Conservation (phyloP, 257 asterid genomes). For the Datura wrightii region DNA sequence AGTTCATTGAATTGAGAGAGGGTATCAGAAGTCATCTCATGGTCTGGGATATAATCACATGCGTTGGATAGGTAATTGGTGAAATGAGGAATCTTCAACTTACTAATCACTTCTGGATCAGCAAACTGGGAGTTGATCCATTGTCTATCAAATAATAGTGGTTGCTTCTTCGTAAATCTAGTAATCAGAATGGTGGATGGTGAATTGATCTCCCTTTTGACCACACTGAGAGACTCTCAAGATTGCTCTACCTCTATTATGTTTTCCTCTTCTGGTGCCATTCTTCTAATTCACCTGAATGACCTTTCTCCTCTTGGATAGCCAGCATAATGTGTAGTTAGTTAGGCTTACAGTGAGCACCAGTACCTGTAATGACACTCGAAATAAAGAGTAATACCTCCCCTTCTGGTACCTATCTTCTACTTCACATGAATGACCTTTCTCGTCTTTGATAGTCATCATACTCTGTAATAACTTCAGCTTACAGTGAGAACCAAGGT, state of each 20-base stretch:
- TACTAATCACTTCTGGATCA: not conserved
- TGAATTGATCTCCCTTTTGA: not conserved
- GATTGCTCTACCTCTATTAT: too few relatives aligned
- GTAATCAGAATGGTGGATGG: not conserved
- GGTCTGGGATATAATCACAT: not conserved
- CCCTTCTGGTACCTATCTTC: too few relatives aligned
- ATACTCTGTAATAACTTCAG: too few relatives aligned
- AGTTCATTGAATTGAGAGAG: not conserved
- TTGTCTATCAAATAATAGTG: not conserved
- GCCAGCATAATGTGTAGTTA: not conserved
- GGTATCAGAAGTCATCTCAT: not conserved
- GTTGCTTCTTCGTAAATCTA: too few relatives aligned
- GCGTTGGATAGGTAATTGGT: not conserved
- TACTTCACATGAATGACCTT: too few relatives aligned
- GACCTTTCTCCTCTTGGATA: not conserved
- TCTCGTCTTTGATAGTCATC: too few relatives aligned
- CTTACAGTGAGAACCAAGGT: too few relatives aligned
- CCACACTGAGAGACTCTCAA: not conserved
- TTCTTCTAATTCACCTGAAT: not conserved
- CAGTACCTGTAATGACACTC: too few relatives aligned
- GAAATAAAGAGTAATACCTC: too few relatives aligned
- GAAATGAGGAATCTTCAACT: not conserved
- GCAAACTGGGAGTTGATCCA: not conserved
- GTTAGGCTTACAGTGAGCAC: too few relatives aligned
- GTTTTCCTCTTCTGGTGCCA: not conserved